Percentiles rank a stretch among this genome's conserved stretches.
phyloP scores from a whole-genome alignment of 2,329 filamentous ascomycete genomes.

The Hypocreales sp. region DNA sequence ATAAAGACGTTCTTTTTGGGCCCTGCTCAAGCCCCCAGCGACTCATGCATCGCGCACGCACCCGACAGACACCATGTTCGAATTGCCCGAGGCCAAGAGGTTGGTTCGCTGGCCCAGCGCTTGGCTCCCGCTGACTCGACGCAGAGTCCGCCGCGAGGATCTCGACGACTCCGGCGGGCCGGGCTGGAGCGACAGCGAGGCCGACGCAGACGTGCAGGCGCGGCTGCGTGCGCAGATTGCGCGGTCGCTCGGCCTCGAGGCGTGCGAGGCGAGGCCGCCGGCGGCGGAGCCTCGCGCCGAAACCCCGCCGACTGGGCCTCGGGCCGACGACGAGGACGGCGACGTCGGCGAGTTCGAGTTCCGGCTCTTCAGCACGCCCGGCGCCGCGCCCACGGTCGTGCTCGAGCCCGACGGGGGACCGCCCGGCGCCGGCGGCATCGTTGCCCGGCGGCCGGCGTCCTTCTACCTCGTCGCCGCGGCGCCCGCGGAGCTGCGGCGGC shows the following conservation, averaged over 20 bases:
- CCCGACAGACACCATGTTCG: too few relatives aligned
- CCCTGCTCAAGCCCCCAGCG: too few relatives aligned
- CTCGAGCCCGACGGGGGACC: slow-evolving; percentile 26
- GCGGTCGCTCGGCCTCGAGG: slow-evolving; percentile 25
- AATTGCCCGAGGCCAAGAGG: slow-evolving; percentile 16
- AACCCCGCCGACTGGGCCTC: not conserved
- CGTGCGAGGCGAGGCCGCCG: slow-evolving; percentile 3
- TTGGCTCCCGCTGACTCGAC: too few relatives aligned
- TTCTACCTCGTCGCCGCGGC: slow-evolving; percentile 32
- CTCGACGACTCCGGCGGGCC: slow-evolving; percentile 6
- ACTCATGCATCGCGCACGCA: too few relatives aligned
- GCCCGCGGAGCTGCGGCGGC: slow-evolving; percentile 17
- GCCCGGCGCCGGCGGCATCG: slow-evolving; percentile 19
- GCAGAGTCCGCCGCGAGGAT: not conserved
- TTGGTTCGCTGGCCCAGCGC: too few relatives aligned
- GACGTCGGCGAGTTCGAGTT: slow-evolving; percentile 34
- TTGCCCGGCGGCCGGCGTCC: slow-evolving; percentile 22
- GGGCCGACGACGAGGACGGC: slow-evolving; percentile 11
- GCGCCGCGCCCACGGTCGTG: slow-evolving; percentile 31
- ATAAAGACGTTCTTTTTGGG: too few relatives aligned
- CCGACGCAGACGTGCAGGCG: slow-evolving; percentile 23
- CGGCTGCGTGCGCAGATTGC: slow-evolving; percentile 32
- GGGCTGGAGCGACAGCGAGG: slow-evolving; percentile 12
- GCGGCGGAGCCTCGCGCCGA: not conserved
- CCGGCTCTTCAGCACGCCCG: slow-evolving; percentile 36